Evolutionary conservation across 2,329 filamentous ascomycete genomes (phyloP), one percentile per base, ranked within the genome.

Genomic region (Colletotrichum aenigma): DNA sequence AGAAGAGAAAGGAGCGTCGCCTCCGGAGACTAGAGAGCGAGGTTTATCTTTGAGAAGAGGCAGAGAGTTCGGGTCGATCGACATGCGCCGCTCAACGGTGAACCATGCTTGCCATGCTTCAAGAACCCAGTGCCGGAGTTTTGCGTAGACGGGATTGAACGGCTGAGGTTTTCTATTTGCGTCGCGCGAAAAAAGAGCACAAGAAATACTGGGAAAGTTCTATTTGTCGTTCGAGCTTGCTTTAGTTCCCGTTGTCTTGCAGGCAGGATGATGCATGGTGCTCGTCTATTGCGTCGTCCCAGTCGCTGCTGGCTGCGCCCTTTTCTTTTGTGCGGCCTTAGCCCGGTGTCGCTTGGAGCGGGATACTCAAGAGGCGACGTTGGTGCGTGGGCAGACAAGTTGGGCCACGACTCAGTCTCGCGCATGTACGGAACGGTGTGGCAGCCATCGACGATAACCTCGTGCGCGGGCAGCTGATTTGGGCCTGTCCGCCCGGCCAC

Each of bases 231-330:
- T 34, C 36, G 26, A 60, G 36, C 21, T 61, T 60, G 70, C 60
- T 36, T 55, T 74, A 61, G 65, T 62, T 70, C 58, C 36, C 70
- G 74, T 66, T 34, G n/a, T 30, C 38, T 32, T 61, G 28, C 64
- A 74, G 43, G 34, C 21, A 76, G 56, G 58, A 74, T 55, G 58
- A 76, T 72, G 69, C 73, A 56, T 75, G 69, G 43, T 48, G 60
- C 43, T 55, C 66, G n/a, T 65, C 24, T 13, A 43, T 26, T 67
- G 38, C 48, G 24, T 18, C 38, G 18, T 52, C 18, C 24, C 62
- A 38, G 56, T 32, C 60, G 36, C 32, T 21, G 65, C 8, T 43
- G 55, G 38, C 56, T 66, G 68, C 28, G 24, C 30, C 24, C 13
- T 56, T n/a, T 52, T 28, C 24, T 16, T n/a, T 65, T 9, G 43